A percentile compares a stretch with the other conserved stretches of the same genome.
Evolutionary conservation across 352 stramenopile species (phyloP).

Genomic region (Globisporangium cederbergense): DNA sequence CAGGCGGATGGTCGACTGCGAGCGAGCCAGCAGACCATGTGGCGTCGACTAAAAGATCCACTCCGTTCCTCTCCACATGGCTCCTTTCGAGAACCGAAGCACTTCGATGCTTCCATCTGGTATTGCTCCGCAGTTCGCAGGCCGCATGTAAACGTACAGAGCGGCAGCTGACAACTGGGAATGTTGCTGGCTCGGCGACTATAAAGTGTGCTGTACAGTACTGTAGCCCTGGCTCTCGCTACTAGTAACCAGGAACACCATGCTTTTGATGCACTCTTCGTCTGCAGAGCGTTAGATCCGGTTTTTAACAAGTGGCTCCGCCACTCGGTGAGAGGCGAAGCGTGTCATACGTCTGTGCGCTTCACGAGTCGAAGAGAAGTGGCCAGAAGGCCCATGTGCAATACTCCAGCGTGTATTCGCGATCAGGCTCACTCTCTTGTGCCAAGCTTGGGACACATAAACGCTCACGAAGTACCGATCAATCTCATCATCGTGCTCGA

Average conservation of each 20-base stretch:
- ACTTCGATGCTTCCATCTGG: background rate
- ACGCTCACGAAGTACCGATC: background rate
- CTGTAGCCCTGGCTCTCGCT: no score
- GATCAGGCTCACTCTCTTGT: background rate
- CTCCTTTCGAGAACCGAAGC: background rate
- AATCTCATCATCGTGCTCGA: background rate
- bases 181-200: no score
- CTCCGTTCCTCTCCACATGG: background rate
- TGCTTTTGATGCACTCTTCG: no score
- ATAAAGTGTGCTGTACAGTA: no score
- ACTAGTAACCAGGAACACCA: no score
- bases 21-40: background rate
- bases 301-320: background rate
- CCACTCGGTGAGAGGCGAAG: background rate
- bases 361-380: background rate
- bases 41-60: constrained; percentile 1
- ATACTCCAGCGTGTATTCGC: background rate
- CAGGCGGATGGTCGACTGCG: background rate
- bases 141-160: no score
- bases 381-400: background rate
- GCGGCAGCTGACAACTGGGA: no score
- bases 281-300: no score
- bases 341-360: background rate
- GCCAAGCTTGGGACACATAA: background rate
- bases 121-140: background rate